Evolutionary conservation across 805 yeast species (phyloP), one percentile per base, ranked within the genome.

Genomic region (Ogataea sp.): DNA sequence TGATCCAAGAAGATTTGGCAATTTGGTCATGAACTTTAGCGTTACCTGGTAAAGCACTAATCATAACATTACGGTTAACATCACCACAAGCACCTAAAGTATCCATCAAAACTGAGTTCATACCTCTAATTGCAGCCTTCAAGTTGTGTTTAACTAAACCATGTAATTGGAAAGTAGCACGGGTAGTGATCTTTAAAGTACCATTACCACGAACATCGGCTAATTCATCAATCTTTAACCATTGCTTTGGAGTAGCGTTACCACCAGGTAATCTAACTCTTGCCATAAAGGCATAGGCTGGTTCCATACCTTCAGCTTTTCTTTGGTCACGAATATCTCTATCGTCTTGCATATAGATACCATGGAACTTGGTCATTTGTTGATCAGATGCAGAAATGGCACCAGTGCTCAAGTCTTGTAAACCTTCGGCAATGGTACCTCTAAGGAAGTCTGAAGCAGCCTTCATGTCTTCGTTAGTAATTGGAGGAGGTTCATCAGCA

Each of bases 51-150:
- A 86, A 68, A n/a, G 96, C 95, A 43, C 90, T 75, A 39, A 84
- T 73, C 80, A 89, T 90, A 33, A 90, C 96, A 58, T 90, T 90
- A 75, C 97, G 83, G 67, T 86, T 85, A 33, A 90, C 97, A 68
- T 90, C 97, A 70, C 97, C 97, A 71, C 97, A 90, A 1, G 97
- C 97, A 43, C 95, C 97, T 43, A 90, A 73, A 8, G 97, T 89
- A 58, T 93, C 97, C 82, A 90, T 73, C 52, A 90, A 72, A 6
- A 80, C 83, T 15, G 94, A 68, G 60, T 90, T 90, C 80, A 90
- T 88, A 29, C 90, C 96, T 67, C 95, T 81, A 49, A 90, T 87
- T 1, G 95, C 80, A 9, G 93, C 85, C 62, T 86, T 88, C 62
- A 90, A 70, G 55, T 90, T 75, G 61, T 81, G 87, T 66, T 90